Conservation (phyloP, 495 filamentous ascomycete species). For the Evernia prunastri region DNA sequence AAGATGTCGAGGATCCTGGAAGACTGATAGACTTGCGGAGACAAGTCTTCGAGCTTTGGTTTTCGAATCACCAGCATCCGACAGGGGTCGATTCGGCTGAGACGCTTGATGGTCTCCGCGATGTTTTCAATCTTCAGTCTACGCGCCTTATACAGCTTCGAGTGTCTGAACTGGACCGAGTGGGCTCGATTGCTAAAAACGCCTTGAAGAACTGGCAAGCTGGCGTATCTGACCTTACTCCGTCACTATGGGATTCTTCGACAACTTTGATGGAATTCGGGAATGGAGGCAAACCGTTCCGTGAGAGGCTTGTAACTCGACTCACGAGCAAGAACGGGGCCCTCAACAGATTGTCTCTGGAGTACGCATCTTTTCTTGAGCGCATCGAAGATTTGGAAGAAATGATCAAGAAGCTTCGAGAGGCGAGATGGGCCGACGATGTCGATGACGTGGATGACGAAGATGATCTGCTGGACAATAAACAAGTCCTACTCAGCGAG, state of each 20-base stretch:
- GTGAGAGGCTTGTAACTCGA: conserved; percentile 43
- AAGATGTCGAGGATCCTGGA: conserved; percentile 53
- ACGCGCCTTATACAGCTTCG: conserved; percentile 51
- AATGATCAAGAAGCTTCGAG: conserved; percentile 59
- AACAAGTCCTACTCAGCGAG: conserved; percentile 53
- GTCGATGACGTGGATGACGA: conserved; percentile 68
- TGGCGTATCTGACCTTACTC: conserved; percentile 40
- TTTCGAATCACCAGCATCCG: conserved; percentile 39
- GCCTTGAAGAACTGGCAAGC: conserved; percentile 48
- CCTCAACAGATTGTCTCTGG: conserved; percentile 50
- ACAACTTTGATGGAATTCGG: conserved; percentile 46
- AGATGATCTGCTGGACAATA: conserved; percentile 54
- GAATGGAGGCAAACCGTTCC: conserved; percentile 51
- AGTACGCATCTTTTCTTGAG: conserved; percentile 62
- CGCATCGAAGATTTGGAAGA: conserved; percentile 53
- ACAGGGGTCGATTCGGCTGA: conserved; percentile 51
- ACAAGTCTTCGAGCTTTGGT: conserved; percentile 68
- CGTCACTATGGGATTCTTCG: conserved; percentile 56
- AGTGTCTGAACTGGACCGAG: conserved; percentile 51
- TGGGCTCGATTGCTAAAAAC: conserved; percentile 40
- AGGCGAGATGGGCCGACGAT: conserved; percentile 69
- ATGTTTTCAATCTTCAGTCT: conserved; percentile 60
- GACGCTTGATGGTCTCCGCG: conserved; percentile 61
- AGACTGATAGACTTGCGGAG: conserved; percentile 61
- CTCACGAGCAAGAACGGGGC: conserved; percentile 60